Conservation (phyloP, 2,329 filamentous ascomycete genomes). For the Exophiala sp. region DNA sequence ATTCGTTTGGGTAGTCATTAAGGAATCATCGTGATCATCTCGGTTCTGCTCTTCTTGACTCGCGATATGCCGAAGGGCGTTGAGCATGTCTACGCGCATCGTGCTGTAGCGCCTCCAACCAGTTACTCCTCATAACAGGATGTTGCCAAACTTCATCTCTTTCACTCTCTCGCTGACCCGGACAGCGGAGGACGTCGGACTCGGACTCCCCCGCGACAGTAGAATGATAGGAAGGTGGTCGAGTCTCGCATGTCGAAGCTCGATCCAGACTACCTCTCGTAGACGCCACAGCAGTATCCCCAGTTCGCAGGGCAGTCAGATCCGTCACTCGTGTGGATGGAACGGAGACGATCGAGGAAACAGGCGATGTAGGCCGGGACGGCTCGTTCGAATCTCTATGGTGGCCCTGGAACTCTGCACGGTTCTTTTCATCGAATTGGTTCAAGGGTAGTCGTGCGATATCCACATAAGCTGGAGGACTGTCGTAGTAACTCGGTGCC, state of each 20-base stretch:
- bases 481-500: conserved; percentile 6
- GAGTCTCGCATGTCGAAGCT: conserved; percentile 9
- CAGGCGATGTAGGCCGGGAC: conserved; percentile 17
- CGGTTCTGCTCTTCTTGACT: neutral
- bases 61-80: neutral
- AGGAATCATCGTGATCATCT: neutral
- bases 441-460: conserved; percentile 7
- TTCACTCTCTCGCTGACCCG: conserved; percentile 39
- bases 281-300: conserved; percentile 12
- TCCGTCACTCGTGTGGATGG: conserved; percentile 25
- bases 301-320: conserved; percentile 21
- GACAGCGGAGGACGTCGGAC: conserved; percentile 24
- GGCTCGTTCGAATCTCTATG: conserved; percentile 7
- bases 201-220: conserved; percentile 13
- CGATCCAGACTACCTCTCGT: conserved; percentile 13
- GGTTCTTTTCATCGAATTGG: conserved; percentile 17
- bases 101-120: conserved; percentile 14
- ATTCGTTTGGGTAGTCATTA: neutral
- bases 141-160: conserved; percentile 46
- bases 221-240: conserved; percentile 17
- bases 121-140: conserved; percentile 20
- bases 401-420: conserved; percentile 5
- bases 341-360: conserved; percentile 24
- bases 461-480: conserved; percentile 20
- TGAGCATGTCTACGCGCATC: conserved; percentile 2